Conservation (phyloP, 2,329 filamentous ascomycete genomes). For the Pseudogymnoascus sp. region DNA sequence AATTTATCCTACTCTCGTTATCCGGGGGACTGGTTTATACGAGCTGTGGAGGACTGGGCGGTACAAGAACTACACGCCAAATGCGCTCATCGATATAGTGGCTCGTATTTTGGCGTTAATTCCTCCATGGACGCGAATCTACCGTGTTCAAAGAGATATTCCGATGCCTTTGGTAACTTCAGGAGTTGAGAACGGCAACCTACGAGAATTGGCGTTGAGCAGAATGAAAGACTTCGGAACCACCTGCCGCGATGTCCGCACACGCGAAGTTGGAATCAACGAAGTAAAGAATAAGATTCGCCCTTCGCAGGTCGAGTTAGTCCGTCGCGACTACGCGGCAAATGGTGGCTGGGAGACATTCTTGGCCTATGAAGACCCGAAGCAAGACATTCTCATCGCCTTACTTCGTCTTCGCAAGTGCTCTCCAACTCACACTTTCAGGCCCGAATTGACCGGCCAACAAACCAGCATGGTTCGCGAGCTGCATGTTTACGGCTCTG, state of each 20-base stretch:
- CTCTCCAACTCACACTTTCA: constrained; percentile 83
- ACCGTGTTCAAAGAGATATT: constrained; percentile 96
- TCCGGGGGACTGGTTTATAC: constrained; percentile 91
- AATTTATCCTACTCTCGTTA: constrained; percentile 96
- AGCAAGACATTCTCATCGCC: constrained; percentile 95
- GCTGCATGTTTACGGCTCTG: constrained; percentile 92
- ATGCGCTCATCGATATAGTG: constrained; percentile 89
- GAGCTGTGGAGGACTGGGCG: constrained; percentile 94
- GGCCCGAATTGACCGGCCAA: constrained; percentile 76
- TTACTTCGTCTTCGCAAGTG: constrained; percentile 85
- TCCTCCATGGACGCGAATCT: constrained; percentile 96
- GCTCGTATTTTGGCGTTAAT: constrained; percentile 92
- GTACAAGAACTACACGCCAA: constrained; percentile 98
- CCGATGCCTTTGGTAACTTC: constrained; percentile 99
- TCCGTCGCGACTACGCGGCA: constrained; percentile 86
- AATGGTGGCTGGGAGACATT: constrained; percentile 99
- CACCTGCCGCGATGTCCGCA: constrained; percentile 90
- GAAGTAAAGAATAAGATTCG: constrained; percentile 99
- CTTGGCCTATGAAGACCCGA: constrained; percentile 93
- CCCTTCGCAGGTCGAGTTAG: constrained; percentile 90
- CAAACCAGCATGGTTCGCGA: constrained; percentile 89
- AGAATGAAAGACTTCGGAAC: constrained; percentile 99
- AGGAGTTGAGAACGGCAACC: constrained; percentile 94
- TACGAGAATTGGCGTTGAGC: constrained; percentile 87
- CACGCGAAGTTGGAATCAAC: constrained; percentile 94